These are phyloP conservation scores for Deakozyma indianensis DNA, from an alignment of 805 yeast genomes.

Conservation along the genomic window DNA sequence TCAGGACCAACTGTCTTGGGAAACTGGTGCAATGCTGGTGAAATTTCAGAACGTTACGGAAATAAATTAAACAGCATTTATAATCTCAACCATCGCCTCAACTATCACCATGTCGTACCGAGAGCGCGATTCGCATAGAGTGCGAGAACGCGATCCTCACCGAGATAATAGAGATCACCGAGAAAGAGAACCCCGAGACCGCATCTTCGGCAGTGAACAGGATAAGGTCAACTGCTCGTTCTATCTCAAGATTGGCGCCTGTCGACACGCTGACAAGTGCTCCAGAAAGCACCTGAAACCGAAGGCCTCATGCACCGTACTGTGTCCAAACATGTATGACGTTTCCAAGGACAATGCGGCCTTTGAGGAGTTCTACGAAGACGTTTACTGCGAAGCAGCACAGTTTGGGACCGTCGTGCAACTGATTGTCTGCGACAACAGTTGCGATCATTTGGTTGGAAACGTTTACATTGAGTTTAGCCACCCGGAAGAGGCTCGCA, in stretches of 20 bases:
- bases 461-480: conserved; percentile 63
- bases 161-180: too few relatives aligned
- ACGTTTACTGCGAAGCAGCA: conserved; percentile 50
- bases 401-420: conserved; percentile 38
- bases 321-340: conserved; percentile 49
- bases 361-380: conserved; percentile 55
- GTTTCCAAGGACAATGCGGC: conserved; percentile 25
- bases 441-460: conserved; percentile 70
- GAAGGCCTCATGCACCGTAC: conserved; percentile 43
- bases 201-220: not conserved
- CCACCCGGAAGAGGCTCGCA: conserved; percentile 40
- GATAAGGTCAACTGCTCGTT: conserved; percentile 23
- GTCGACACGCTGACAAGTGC: conserved; percentile 85
- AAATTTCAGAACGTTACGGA: too few relatives aligned
- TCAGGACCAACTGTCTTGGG: too few relatives aligned
- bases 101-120: too few relatives aligned
- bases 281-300: conserved; percentile 59
- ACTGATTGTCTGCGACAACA: conserved; percentile 69
- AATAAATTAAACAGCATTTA: too few relatives aligned
- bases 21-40: too few relatives aligned
- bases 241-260: conserved; percentile 76
- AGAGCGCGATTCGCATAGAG: too few relatives aligned
- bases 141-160: too few relatives aligned
- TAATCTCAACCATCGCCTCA: too few relatives aligned
- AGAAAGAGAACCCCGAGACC: too few relatives aligned